Evolutionary conservation across 495 filamentous ascomycete genomes (phyloP).

Genomic region (Neurospora sp.): DNA sequence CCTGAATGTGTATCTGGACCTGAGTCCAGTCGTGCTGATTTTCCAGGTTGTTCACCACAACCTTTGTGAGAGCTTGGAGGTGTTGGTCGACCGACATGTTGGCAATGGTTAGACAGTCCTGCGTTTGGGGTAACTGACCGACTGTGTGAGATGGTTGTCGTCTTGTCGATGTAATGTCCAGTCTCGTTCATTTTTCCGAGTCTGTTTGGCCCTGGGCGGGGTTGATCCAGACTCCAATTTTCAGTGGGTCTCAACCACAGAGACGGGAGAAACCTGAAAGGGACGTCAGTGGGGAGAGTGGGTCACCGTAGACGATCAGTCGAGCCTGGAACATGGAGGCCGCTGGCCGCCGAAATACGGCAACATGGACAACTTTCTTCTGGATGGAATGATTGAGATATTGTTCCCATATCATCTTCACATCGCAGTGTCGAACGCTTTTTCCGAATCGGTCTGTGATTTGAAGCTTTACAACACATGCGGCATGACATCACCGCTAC

Average conservation of each 20-base stretch:
- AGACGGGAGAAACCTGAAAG: neutral
- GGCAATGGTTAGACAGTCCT: neutral
- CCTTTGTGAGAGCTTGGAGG: constrained; percentile 44
- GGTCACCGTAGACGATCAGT: neutral
- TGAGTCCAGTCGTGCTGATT: constrained; percentile 81
- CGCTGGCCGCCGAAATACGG: neutral
- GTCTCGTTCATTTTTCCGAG: neutral
- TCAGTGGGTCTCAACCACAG: neutral
- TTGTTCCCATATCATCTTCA: neutral
- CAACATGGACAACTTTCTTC: neutral
- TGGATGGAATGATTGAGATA: neutral
- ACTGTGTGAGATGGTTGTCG: neutral
- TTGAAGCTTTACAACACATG: neutral
- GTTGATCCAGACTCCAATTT: neutral
- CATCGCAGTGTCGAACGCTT: neutral
- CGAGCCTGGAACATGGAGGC: neutral
- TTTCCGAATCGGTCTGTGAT: neutral
- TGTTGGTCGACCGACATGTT: constrained; percentile 18
- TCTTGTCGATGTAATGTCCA: neutral
- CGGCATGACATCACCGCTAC: neutral
- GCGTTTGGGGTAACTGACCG: neutral
- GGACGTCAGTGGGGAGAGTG: neutral
- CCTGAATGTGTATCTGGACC: constrained; percentile 49
- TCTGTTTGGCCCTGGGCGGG: neutral
- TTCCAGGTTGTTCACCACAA: constrained; percentile 70